Conservation (phyloP, 2,329 filamentous ascomycete genomes). For the Trichoderma sp. region DNA sequence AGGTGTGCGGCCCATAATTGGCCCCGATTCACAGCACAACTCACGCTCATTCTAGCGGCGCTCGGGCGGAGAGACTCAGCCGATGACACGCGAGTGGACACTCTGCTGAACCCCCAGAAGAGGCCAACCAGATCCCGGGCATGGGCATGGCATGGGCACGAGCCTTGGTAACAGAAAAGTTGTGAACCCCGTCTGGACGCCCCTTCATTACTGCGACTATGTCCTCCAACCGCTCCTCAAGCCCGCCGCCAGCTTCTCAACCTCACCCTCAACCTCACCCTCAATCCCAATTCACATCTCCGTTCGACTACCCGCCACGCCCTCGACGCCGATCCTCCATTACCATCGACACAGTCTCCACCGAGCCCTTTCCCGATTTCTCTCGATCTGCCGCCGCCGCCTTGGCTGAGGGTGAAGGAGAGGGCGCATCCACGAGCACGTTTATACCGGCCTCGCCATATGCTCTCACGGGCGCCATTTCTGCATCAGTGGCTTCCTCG, state of each 20-base stretch:
- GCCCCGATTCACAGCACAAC: constrained; percentile 6
- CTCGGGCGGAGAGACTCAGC: not conserved
- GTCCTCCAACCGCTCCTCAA: constrained; percentile 22
- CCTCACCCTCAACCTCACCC: not conserved
- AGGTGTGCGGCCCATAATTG: not conserved
- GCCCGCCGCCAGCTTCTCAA: constrained; percentile 3
- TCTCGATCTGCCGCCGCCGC: constrained; percentile 16
- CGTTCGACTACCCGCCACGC: not conserved
- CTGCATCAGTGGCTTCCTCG: constrained; percentile 8
- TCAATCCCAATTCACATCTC: not conserved
- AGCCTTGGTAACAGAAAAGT: constrained; percentile 17
- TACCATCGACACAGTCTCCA: constrained; percentile 1
- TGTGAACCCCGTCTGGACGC: constrained; percentile 23
- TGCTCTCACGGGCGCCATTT: constrained; percentile 8
- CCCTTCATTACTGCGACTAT: constrained; percentile 23
- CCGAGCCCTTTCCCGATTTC: constrained; percentile 19
- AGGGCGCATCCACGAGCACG: constrained; percentile 20
- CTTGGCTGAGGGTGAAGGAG: not conserved
- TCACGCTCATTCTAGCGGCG: constrained; percentile 17
- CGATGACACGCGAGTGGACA: constrained; percentile 1
- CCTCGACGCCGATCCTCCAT: constrained; percentile 25
- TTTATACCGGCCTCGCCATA: constrained; percentile 6
- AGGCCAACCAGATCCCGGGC: constrained; percentile 24
- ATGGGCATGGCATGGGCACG: constrained; percentile 20
- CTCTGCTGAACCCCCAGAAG: not conserved